Evolutionary conservation across 768 basidiomycete species (phyloP).

Genomic region (Pleurotus sapidus): DNA sequence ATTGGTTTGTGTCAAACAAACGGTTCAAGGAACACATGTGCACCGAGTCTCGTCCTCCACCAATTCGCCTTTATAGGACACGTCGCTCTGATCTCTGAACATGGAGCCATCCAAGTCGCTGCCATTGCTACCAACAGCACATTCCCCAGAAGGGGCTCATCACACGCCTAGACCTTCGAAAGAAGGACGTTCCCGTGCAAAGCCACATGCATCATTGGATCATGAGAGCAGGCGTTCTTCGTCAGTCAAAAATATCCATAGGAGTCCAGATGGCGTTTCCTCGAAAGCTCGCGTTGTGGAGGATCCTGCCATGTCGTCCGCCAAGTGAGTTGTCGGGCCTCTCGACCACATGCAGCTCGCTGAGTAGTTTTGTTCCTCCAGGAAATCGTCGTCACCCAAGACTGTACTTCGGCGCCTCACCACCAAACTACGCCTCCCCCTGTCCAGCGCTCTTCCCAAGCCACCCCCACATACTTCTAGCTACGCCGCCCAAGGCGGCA

Average conservation of each 20-base stretch:
- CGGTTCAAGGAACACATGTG: neutral
- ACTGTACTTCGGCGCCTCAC: conserved; percentile 31
- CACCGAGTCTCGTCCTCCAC: neutral
- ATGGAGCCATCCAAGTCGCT: neutral
- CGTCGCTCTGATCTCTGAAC: too few relatives aligned
- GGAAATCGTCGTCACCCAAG: neutral
- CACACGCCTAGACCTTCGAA: too few relatives aligned
- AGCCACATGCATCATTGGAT: neutral
- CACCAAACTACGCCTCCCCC: conserved; percentile 20
- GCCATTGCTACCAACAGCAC: neutral
- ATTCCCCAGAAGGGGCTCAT: neutral
- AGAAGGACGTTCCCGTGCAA: neutral
- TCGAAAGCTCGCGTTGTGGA: neutral
- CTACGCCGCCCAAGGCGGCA: conserved; percentile 29
- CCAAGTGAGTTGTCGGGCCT: neutral
- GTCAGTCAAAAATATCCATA: neutral
- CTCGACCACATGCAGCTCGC: too few relatives aligned
- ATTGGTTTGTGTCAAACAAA: neutral
- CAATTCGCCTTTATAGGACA: neutral
- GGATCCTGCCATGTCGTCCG: neutral
- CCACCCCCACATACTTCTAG: conserved; percentile 16
- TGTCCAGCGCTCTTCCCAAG: conserved; percentile 11
- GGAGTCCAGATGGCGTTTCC: neutral
- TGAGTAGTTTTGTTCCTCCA: neutral
- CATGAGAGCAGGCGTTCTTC: neutral